Evolutionary conservation across 164 flowering plant genomes (phyloP), one percentile per base, ranked within the genome.

Genomic region (Chimonanthus praecox): DNA sequence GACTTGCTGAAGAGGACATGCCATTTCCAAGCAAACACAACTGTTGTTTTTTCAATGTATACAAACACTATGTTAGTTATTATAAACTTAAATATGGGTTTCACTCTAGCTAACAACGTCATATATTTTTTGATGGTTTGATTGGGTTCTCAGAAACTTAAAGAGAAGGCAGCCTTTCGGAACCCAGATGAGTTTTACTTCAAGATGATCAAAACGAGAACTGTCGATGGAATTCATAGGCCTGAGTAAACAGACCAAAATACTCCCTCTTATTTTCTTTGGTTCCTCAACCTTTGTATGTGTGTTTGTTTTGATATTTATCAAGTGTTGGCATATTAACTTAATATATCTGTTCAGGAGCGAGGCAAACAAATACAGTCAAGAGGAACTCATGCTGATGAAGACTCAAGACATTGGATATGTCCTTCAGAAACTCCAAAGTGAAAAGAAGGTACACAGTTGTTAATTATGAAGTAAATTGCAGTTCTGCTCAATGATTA

Each of bases 111-210:
- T 47, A 45, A 15, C 33, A 44, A 47, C 58, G 49, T 15, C 18
- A 69, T 54, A 21, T 64, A 4, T 61, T 13, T 74, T 18, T 21
- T 2, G 67, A 9, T 44, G 63, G 18, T 8, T 74, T 82, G 47
- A 2, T 74, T 63, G 78, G 58, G 3, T 74, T 61, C 69, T 62
- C 85, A 92, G 97, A 92, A 78, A 86, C 94, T 92, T 68, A 84
- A 78, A 75, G 97, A 92, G 84, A 92, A 89, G 74, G 98, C 97
- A 2, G 84, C 91, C 3, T 86, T 82, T 77, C 86, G 86, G 81
- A 94, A 94, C 76, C 97, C 97, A 3, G 98, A 94, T 85, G 98
- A 94, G 73, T 90, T 94, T 75, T 85, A 92, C 81, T 90, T 90
- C 64, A 82, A 82, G 87, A 94, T 94, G 98, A 80, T 88, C 64